Evolutionary conservation across 208 protist species (phyloP), one percentile per base, ranked within the genome.

Genomic region (Lotmaria passim): DNA sequence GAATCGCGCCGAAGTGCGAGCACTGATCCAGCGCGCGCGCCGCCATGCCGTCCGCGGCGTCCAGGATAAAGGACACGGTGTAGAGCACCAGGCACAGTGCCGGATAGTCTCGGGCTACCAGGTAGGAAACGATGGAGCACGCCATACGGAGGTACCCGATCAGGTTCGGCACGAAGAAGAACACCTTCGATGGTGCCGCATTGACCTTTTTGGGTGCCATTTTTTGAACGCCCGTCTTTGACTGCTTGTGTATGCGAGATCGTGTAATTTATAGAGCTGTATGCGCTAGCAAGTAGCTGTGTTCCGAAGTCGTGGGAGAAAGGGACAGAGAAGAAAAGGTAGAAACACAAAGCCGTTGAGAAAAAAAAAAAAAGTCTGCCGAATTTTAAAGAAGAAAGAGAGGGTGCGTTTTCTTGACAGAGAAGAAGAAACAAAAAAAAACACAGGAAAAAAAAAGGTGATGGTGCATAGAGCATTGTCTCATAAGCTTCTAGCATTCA

Each of bases 1-100:
- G 85, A 48, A 98, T 91, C 14, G 91, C 85, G 44, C 96, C 96
- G 58, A 98, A 97, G 69, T 85, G 75, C 23, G 93, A 96, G 73
- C 85, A 94, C 80, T 98, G 96, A 23, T 85, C 81, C 26, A 96
- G 72, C 21, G 66, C 71, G 23, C 96, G 89, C 1, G 96, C 96
- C 8, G 91, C 91, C 59, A 90, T 87, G 33, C 96, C 96, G 56
- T 98, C 96, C 0, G 83, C 87, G 11, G 83, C 93, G 64, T 98
- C 96, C 26, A 98, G 76, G 23, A 92, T 67, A 57, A 98, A 97
- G 7, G 84, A 88, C 19, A 79, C 0, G 6, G 79, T 78, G 80
- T 98, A 98, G 39, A 86, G 62, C 7, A 83, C 24, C 19, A 97
- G 70, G 38, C 95, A 96, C 24, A 94, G 38, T 23, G 55, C 30